Conservation (phyloP, 257 asterid genomes). For the Linderniella brevidens region DNA sequence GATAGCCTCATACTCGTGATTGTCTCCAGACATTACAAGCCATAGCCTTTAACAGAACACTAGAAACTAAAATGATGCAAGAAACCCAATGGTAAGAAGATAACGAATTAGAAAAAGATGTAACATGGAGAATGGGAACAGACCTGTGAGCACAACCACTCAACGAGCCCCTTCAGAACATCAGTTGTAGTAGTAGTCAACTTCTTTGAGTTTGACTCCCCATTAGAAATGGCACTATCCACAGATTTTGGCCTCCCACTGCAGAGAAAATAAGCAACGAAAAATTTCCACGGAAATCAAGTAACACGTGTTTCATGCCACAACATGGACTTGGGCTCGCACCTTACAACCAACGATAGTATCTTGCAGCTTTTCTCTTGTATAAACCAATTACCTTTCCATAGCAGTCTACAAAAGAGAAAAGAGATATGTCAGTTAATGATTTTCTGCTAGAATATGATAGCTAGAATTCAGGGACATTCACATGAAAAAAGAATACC, state of each 20-base stretch:
- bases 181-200: conserved; percentile 38
- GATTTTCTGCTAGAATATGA: conserved; percentile 7
- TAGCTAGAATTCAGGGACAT: not conserved
- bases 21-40: too few species aligned
- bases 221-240: conserved; percentile 28
- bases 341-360: conserved; percentile 75
- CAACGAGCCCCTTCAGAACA: conserved; percentile 71
- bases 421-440: conserved; percentile 10
- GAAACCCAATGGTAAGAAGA: too few species aligned
- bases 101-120: too few species aligned
- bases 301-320: not conserved
- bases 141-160: conserved; percentile 88
- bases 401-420: conserved; percentile 48
- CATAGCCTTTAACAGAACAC: too few species aligned
- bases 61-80: too few species aligned
- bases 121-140: conserved; percentile 4
- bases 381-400: conserved; percentile 87
- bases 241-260: conserved; percentile 60
- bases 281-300: conserved; percentile 8
- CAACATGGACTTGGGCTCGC: conserved; percentile 7
- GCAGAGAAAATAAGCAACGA: conserved; percentile 14
- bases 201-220: conserved; percentile 43
- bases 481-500: too few species aligned
- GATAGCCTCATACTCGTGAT: too few species aligned
- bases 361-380: conserved; percentile 94